A percentile compares a stretch with the other conserved stretches of the same genome.
Evolutionary conservation across 805 yeast species (phyloP).

Genomic region (Cyberlindnera lachancei): DNA sequence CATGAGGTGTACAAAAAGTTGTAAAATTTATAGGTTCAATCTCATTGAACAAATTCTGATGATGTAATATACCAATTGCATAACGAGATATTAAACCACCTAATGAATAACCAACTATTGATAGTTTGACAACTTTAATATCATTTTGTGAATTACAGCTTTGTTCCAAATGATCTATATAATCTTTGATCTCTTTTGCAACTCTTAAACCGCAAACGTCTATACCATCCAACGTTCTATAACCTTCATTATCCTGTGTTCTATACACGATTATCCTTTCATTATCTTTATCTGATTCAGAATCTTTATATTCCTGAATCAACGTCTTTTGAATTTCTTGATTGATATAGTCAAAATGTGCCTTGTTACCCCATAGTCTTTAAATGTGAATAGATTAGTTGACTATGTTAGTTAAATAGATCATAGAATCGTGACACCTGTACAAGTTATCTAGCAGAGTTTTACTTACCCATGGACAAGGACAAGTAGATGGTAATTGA

Average conservation of each 20-base stretch:
- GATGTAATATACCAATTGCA: constrained; percentile 62
- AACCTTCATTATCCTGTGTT: constrained; percentile 36
- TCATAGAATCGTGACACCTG: not conserved
- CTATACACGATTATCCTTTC: constrained; percentile 15
- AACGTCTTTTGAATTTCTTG: constrained; percentile 31
- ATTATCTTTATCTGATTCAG: too few relatives aligned
- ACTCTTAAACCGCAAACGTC: constrained; percentile 78
- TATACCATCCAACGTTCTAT: constrained; percentile 78
- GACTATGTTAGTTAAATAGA: constrained; percentile 3
- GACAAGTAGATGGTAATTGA: constrained; percentile 11
- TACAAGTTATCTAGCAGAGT: not conserved
- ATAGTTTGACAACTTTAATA: constrained; percentile 50
- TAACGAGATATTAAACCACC: constrained; percentile 81
- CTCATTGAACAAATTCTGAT: constrained; percentile 41
- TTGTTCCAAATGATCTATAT: constrained; percentile 24
- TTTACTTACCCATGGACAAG: constrained; percentile 11
- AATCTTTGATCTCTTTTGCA: constrained; percentile 51
- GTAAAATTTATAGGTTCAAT: constrained; percentile 54
- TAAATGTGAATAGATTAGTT: too few relatives aligned
- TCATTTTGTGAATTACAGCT: too few relatives aligned
- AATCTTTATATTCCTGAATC: too few relatives aligned
- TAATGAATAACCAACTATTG: constrained; percentile 75
- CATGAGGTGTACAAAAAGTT: constrained; percentile 64
- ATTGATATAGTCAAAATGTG: constrained; percentile 58
- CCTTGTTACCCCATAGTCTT: constrained; percentile 73